These are phyloP conservation scores for Trichoderma sp. DNA, from an alignment of 2,329 filamentous ascomycete species.

Conservation along the genomic window DNA sequence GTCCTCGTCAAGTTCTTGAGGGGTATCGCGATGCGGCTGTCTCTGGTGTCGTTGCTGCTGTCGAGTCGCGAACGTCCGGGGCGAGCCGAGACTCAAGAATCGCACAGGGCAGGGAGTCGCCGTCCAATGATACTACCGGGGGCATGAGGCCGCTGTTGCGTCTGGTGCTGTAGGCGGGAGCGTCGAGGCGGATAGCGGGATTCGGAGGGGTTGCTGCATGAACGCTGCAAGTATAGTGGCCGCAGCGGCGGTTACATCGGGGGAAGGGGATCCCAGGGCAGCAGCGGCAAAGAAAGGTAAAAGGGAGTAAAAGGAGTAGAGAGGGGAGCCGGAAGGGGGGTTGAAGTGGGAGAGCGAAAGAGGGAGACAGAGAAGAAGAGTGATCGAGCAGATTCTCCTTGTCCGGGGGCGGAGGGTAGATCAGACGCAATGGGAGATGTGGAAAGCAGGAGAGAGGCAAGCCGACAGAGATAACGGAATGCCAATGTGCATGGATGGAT, in stretches of 20 bases:
- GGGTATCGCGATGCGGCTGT: not conserved
- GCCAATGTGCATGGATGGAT: not conserved
- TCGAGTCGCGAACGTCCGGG: conserved; percentile 1
- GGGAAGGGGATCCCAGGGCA: not conserved
- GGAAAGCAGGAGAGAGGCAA: not conserved
- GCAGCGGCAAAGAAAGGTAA: not conserved
- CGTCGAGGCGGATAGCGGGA: conserved; percentile 19
- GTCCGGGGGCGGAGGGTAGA: not conserved
- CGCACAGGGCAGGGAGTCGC: conserved; percentile 19
- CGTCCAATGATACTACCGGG: conserved; percentile 12
- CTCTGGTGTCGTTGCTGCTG: not conserved
- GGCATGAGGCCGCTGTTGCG: conserved; percentile 26
- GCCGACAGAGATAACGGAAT: not conserved
- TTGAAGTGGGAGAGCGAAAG: not conserved
- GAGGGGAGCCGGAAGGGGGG: not conserved
- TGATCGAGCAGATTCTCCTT: not conserved
- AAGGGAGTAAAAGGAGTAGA: not conserved
- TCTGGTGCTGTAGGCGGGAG: conserved; percentile 19
- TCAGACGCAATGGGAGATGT: not conserved
- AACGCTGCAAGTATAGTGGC: conserved; percentile 23
- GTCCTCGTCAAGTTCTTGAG: not conserved
- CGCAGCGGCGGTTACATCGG: conserved; percentile 23
- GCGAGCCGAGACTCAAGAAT: not conserved
- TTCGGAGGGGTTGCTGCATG: conserved; percentile 29
- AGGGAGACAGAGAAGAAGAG: not conserved